Conservation (phyloP, 1,284 basidiomycete genomes). For the Papiliotrema terrestris region DNA sequence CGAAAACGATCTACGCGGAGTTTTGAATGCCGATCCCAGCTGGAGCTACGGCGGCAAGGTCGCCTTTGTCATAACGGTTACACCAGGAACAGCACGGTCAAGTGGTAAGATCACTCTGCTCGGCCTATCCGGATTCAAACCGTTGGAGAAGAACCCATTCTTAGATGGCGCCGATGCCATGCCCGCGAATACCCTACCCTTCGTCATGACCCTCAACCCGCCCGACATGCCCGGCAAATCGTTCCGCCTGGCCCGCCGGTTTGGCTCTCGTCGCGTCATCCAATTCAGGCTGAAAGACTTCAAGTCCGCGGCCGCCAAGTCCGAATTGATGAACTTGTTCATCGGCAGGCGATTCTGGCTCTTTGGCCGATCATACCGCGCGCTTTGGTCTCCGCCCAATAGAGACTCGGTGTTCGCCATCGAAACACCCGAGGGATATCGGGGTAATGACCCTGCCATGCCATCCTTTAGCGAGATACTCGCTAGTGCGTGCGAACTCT, state of each 20-base stretch:
- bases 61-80: conserved; percentile 17
- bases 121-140: not conserved
- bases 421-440: conserved; percentile 16
- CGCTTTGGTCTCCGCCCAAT: conserved; percentile 27
- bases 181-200: conserved; percentile 6
- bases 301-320: not conserved
- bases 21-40: conserved; percentile 13
- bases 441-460: conserved; percentile 6
- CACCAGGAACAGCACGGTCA: not conserved
- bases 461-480: conserved; percentile 16
- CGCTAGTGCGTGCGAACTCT: conserved; percentile 8
- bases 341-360: conserved; percentile 26
- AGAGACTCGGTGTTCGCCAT: conserved; percentile 24
- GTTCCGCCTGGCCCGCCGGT: conserved; percentile 30
- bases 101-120: not conserved
- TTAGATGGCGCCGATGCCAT: not conserved
- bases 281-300: conserved; percentile 21
- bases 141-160: not conserved
- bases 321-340: conserved; percentile 18
- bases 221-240: conserved; percentile 34
- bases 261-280: conserved; percentile 32
- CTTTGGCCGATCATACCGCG: conserved; percentile 30
- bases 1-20: conserved; percentile 8
- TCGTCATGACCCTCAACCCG: conserved; percentile 14
- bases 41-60: conserved; percentile 35